Evolutionary conservation across 1,139 yeast species (phyloP), one percentile per base, ranked within the genome.

Genomic region (Blastobotrys petasosporus): DNA sequence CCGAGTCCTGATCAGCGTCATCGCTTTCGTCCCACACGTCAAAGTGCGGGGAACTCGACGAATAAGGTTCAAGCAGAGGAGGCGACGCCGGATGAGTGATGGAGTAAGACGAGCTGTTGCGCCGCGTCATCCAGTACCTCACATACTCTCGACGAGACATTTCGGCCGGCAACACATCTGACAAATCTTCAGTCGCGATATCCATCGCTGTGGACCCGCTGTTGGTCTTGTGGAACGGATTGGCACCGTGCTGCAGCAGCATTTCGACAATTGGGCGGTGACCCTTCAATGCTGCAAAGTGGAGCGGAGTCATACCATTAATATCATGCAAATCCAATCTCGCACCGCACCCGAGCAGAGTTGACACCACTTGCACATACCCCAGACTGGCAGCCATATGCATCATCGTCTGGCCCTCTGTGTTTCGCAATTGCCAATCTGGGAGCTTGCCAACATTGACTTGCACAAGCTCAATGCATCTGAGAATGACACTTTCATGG

Each of bases 301-400:
- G 95, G 48, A 92, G 70, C 10, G 97, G 94, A 0, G 95, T 83
- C 54, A 80, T 76, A 1, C 95, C 97, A 62, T 83, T 85, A 42
- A 75, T 73, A 62, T 90, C 97, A 55, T 76, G 77, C 32, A 74
- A 67, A 62, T 87, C 94, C 41, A 84, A 73, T 57, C 85, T 77
- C 30, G 94, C 90, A 4, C 97, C 97, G 58, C 79, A 82, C 30
- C 79, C 79, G 5, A 88, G 70, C 57, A 92, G 71, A 38, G 81
- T 79, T 34, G 76, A 70, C 15, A 80, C 76, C 47, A 90, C 73
- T 37, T 74, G 73, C 38, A 69, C 64, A 59, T 85, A 86, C 37
- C 88, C 88, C 63, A 83, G 79, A 52, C 84, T 66, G 13, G 92
- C 76, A 1, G 97, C 86, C 54, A 90, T 72, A 64, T 90, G 97